Base-by-base conservation (phyloP, 345 rosid species). In the Eutrema japonicum region DNA sequence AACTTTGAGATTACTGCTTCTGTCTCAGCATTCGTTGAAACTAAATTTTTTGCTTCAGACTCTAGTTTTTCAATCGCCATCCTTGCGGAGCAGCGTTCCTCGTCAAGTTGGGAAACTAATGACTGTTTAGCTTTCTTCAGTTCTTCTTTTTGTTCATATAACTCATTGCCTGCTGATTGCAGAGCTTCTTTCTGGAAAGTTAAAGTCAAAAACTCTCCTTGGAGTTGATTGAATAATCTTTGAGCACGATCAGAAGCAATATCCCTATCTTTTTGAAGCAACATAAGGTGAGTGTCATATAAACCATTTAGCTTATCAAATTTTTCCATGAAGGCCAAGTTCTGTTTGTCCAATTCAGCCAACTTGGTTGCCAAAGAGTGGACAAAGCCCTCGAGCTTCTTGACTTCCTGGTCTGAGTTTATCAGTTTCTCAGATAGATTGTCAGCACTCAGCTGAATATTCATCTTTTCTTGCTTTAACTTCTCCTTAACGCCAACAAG, bases 61-160 rank as follows among this genome's bases (percentile, higher is more conserved):
- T 92, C 88, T 78, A 92, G 77, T 40, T 47, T 76, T 71, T 66
- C 83, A 60, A 91, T 86, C 71, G 78, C 85, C 78, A 83, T 86
- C 73, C 68, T 76, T 61, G 99, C 79, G 59, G 80, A 60, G 48
- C 43, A 79, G 70, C 86, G 62, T 66, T 84, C 90, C 75, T 82
- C 86, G 12, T 85, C 78, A 71, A 85, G 85, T 70, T 86, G 83
- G 49, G 82, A 81, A 71, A 49, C 70, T n/a, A 82, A 58, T 47
- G 83, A 74, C 76, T 85, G 87, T 37, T 83, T 86, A 59, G 75
- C 85, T 76, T 84, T 85, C 83, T 85, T 82, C 70, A 87, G 88
- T 76, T 86, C 92, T 58, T 16, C 71, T 26, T 80, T 78, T 80
- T 84, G 83, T 72, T 45, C 61, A 52, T 72, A 83, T 67, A 89